Evolutionary conservation across 225 moss, liverwort and hornwort species (phyloP), one percentile per base, ranked within the genome.

Genomic region (Polytrichum commune): DNA sequence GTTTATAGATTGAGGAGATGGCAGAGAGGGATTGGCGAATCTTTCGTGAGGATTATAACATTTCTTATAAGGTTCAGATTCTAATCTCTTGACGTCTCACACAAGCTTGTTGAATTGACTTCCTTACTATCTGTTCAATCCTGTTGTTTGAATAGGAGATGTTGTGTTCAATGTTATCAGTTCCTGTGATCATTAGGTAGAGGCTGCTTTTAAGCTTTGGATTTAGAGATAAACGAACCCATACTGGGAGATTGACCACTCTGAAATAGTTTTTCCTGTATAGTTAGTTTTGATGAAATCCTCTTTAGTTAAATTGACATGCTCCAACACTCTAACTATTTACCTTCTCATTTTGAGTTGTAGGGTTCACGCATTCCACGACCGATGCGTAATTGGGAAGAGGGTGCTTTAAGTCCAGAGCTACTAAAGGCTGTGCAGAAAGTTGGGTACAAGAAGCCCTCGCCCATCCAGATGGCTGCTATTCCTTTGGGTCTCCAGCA

Each of bases 1-100:
- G 67, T 73, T 53, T 72, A 67, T 72, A 95, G 95, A 74, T 90
- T 73, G 97, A 98, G 20, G 97, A 98, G 80, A 98, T 98, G 97
- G 91, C 97, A 7, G 97, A 98, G 80, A 93, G 97, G 75, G 95
- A 98, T 73, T 98, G 97, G 97, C 91, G 97, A 64, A 98, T 98
- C 54, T 98, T 98, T 54, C 80, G 97, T 56, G 95, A 98, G 75
- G 97, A 98, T 77, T 98, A 91, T 66, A 98, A 98, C 67, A 98
- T 98, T 53, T 98, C 97, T 10, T 98, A 98, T 76, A 98, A 98
- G 88, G 95, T 91, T 13, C 46, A 46, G 46, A 46, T 46, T 60
- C n/a, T 60, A 20, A 60, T 60, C 60, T 60, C 60, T 20, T 20
- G 60, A 20, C 22, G 16, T 60, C 60, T 60, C 22, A 1, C 60